phyloP scores from a whole-genome alignment of 2,329 filamentous ascomycete genomes.

The Fusarium multiceps region DNA sequence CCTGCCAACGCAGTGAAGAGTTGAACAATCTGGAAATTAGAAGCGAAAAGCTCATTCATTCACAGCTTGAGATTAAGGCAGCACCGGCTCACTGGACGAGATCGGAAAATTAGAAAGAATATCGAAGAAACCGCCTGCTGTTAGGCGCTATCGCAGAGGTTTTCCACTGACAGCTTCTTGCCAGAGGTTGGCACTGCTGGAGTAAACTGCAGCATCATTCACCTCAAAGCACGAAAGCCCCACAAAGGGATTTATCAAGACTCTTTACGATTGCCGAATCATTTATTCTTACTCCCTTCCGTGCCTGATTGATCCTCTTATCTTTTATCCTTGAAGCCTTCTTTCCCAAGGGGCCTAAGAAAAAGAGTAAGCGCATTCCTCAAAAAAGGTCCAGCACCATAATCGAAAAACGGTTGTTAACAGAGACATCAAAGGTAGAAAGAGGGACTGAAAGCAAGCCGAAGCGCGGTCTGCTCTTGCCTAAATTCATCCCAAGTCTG shows the following conservation, averaged over 20 bases:
- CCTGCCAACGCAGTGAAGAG: slow-evolving; percentile 34
- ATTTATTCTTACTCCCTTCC: neutral
- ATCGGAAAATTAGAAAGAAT: neutral
- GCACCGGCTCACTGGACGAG: neutral
- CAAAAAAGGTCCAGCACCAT: neutral
- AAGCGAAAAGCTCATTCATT: slow-evolving; percentile 8
- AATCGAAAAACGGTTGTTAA: neutral
- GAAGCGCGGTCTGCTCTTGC: slow-evolving; percentile 19
- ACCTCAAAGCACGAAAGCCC: slow-evolving; percentile 6
- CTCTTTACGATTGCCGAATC: neutral
- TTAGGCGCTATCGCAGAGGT: slow-evolving; percentile 10
- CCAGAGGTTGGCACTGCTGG: slow-evolving; percentile 36
- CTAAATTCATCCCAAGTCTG: slow-evolving; percentile 13
- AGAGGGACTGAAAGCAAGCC: slow-evolving; percentile 2
- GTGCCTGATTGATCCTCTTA: neutral
- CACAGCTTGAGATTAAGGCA: neutral
- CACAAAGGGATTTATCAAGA: slow-evolving; percentile 1
- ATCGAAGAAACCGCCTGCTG: neutral
- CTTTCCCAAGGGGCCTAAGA: neutral
- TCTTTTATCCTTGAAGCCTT: neutral
- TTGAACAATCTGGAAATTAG: slow-evolving; percentile 15
- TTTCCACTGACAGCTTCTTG: slow-evolving; percentile 21
- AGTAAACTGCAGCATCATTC: slow-evolving; percentile 6
- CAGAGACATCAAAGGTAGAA: slow-evolving; percentile 7
- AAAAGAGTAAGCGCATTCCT: slow-evolving; percentile 14